phyloP scores from a whole-genome alignment of 2,329 filamentous ascomycete genomes.

The Aureobasidium sp. region DNA sequence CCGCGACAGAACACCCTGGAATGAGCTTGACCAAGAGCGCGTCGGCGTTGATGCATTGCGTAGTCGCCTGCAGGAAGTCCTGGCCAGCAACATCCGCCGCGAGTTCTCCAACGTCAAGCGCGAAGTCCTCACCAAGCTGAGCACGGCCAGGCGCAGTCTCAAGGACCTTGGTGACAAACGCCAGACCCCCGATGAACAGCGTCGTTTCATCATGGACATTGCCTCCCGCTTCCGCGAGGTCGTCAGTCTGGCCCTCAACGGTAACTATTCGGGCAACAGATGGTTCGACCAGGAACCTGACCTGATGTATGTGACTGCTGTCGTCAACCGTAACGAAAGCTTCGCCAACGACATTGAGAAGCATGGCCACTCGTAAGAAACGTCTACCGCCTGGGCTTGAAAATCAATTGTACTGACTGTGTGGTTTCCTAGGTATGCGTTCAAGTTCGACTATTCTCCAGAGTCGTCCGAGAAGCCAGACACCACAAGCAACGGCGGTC shows the following conservation, averaged over 20 bases:
- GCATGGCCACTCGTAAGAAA: neutral
- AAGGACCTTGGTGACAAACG: constrained; percentile 43
- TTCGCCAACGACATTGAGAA: constrained; percentile 2
- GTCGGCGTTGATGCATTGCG: constrained; percentile 37
- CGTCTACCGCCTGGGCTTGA: neutral
- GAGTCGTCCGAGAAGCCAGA: neutral
- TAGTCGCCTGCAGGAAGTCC: constrained; percentile 33
- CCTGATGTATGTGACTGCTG: constrained; percentile 18
- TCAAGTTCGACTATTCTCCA: constrained; percentile 2
- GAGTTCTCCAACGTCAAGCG: constrained; percentile 38
- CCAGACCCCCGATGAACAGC: constrained; percentile 40
- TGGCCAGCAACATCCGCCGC: constrained; percentile 35
- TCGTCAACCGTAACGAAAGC: constrained; percentile 1
- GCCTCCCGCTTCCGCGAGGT: constrained; percentile 27
- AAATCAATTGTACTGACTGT: neutral
- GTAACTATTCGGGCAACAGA: constrained; percentile 29
- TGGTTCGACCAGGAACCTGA: constrained; percentile 27
- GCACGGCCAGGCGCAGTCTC: constrained; percentile 28
- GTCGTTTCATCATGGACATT: constrained; percentile 39
- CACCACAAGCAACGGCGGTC: neutral
- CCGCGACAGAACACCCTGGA: constrained; percentile 29
- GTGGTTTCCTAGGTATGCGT: neutral
- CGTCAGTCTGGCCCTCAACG: constrained; percentile 25
- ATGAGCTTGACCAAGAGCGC: constrained; percentile 27
- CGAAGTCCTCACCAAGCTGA: constrained; percentile 28